Evolutionary conservation across 306 rosid genomes (phyloP).

Genomic region (Lablab purpureus): DNA sequence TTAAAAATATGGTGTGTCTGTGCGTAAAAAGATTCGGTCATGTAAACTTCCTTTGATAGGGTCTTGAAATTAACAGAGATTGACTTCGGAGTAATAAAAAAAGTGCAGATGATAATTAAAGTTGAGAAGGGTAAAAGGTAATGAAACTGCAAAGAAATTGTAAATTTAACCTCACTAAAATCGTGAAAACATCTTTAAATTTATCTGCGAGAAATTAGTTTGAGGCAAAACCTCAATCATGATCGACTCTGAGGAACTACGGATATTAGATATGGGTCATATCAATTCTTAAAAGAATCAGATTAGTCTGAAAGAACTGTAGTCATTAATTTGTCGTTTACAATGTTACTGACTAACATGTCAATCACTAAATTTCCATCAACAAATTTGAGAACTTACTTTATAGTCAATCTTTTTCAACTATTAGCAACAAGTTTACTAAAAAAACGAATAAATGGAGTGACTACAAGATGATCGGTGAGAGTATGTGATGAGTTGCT

Average conservation of each 20-base stretch:
- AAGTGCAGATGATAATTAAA: neutral
- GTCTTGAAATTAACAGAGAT: slow-evolving; percentile 22
- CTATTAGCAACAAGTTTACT: neutral
- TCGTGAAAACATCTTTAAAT: neutral
- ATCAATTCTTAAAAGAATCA: neutral
- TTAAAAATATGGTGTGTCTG: slow-evolving; percentile 4
- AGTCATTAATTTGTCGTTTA: slow-evolving; percentile 6
- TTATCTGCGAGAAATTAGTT: neutral
- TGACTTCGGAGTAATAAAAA: neutral
- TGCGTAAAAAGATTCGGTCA: slow-evolving; percentile 35
- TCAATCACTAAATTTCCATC: neutral
- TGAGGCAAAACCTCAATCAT: neutral
- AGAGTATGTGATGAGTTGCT: neutral
- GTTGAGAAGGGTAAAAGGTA: slow-evolving; percentile 18
- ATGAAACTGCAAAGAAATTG: neutral
- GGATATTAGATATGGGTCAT: neutral
- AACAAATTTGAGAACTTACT: neutral
- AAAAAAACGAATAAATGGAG: neutral
- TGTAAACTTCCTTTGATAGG: slow-evolving; percentile 23
- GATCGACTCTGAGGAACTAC: neutral
- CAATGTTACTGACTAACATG: neutral
- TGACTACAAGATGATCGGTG: neutral
- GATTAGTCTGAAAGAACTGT: neutral
- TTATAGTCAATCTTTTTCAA: neutral
- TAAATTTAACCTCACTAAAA: neutral